Percentiles rank a stretch among this genome's conserved stretches.
These are phyloP conservation scores for Debaryomycetaceae sp. DNA, from an alignment of 1,139 yeast species.

Conservation along the genomic window DNA sequence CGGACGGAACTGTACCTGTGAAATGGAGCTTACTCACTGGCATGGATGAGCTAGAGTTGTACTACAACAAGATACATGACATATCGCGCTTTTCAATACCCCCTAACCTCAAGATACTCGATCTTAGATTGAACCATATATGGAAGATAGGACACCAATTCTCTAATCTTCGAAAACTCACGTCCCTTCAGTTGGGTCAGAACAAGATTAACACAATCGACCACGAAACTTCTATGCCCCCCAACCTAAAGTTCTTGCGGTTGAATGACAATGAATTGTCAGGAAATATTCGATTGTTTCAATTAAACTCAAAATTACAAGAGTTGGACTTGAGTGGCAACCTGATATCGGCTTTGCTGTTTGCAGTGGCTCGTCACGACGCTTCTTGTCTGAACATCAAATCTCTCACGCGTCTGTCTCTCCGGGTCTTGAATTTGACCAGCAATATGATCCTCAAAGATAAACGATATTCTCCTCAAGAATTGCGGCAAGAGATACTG, in stretches of 20 bases:
- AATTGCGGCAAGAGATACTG: slow-evolving; percentile 9
- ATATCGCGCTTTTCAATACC: slow-evolving; percentile 26
- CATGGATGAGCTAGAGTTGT: slow-evolving; percentile 22
- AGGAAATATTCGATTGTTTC: slow-evolving; percentile 7
- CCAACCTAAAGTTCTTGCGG: slow-evolving; percentile 8
- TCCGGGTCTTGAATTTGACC: slow-evolving; percentile 16
- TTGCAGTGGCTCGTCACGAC: neutral
- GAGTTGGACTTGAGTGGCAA: slow-evolving; percentile 21
- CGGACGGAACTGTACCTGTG: slow-evolving; percentile 3
- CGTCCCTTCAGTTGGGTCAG: slow-evolving; percentile 12
- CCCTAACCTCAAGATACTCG: slow-evolving; percentile 16
- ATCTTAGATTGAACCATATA: slow-evolving; percentile 20
- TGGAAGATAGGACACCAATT: slow-evolving; percentile 5
- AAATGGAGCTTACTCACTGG: slow-evolving; percentile 23
- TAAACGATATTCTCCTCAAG: neutral
- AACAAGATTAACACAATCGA: slow-evolving; percentile 16
- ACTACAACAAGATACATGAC: slow-evolving; percentile 16
- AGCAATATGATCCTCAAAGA: slow-evolving; percentile 17
- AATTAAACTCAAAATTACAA: slow-evolving; percentile 10
- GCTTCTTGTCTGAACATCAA: neutral
- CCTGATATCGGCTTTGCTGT: slow-evolving; percentile 10
- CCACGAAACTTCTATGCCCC: slow-evolving; percentile 13
- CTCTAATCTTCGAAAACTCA: slow-evolving; percentile 7
- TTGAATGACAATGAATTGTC: slow-evolving; percentile 11
- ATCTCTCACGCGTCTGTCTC: neutral